Base-by-base conservation (phyloP, 164 flowering plant genomes). In the Warburgia ugandensis region DNA sequence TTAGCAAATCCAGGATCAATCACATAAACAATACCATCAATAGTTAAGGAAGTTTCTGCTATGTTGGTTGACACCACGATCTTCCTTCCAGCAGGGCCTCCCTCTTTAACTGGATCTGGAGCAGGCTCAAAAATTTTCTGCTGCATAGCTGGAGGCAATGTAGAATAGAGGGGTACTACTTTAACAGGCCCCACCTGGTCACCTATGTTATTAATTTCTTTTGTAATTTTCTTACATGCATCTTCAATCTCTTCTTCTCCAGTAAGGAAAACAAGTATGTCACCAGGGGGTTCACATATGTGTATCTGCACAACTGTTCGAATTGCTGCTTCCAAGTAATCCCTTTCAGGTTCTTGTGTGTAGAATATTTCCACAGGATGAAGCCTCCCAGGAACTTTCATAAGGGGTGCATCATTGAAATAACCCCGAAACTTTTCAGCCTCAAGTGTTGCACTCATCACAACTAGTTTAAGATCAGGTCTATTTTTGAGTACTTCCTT, bases 181-280 rank as follows among this genome's bases (percentile, higher is more conserved):
- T 78, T 83, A 29, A 79, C 82, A 41, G 96, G 94, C 0, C 96
- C 96, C 35, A 77, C 98, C 36, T 77, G 80, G 31, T 85, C 94
- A 16, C 94, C 94, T 22, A 76, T 9, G 47, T 85, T 83, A 35
- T 48, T 51, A 45, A 84, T 46, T 64, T 82, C 95, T 62, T 88
- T 84, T 0, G 60, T 54, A 32, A 92, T 71, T 58, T 82, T 85
- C 14, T 75, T 68, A 65, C 96, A 92, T 3, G 99, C 99, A 62
- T 92, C 95, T 73, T 92, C 99, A 26, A 92, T 92, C 62, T 92
- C 99, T 59, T 92, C 99, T 68, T 88, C 94, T 39, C 99, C 99
- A 25, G 99, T 92, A 12, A 92, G 83, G 50, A 92, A 92, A 47
- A 92, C 95, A 66, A 92, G 96, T 26, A 92, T 80, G 54, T 92